These are phyloP conservation scores for Cutaneotrichosporon daszewskae DNA, from an alignment of 1,284 basidiomycete species.

Conservation along the genomic window DNA sequence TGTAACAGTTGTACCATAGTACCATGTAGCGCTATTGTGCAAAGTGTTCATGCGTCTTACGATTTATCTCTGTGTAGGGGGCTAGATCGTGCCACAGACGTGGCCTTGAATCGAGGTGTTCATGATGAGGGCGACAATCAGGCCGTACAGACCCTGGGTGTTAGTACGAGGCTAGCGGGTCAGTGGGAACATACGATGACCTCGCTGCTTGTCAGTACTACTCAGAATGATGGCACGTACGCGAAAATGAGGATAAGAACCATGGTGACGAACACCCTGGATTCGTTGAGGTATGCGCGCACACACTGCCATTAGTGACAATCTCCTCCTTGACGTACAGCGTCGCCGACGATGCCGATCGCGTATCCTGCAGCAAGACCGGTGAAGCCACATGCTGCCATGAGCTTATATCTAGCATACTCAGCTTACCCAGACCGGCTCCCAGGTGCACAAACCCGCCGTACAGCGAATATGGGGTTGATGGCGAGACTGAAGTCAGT, in stretches of 20 bases:
- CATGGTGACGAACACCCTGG: conserved; percentile 70
- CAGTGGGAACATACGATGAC: conserved; percentile 28
- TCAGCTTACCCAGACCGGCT: conserved; percentile 63
- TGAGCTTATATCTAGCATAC: neutral
- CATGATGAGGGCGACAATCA: conserved; percentile 55
- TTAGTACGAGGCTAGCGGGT: too few species aligned
- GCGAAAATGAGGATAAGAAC: conserved; percentile 53
- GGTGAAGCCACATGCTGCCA: conserved; percentile 40
- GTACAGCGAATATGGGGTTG: conserved; percentile 54
- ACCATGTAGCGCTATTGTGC: neutral
- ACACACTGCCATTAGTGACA: conserved; percentile 45
- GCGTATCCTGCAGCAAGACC: conserved; percentile 96
- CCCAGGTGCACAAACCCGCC: conserved; percentile 91
- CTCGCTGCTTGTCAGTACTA: conserved; percentile 19
- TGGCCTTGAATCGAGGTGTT: conserved; percentile 44
- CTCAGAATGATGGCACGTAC: conserved; percentile 18
- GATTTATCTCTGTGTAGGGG: neutral
- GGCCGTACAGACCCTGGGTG: conserved; percentile 53
- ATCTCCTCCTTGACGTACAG: conserved; percentile 55
- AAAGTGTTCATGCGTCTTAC: conserved; percentile 8
- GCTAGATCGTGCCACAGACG: conserved; percentile 13
- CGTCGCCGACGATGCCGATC: conserved; percentile 93
- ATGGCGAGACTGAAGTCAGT: conserved; percentile 56
- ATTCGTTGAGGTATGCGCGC: conserved; percentile 54
- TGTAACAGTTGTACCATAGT: conserved; percentile 2